phyloP scores from a whole-genome alignment of 495 filamentous ascomycete genomes.

The Penicillium psychrofluorescens region DNA sequence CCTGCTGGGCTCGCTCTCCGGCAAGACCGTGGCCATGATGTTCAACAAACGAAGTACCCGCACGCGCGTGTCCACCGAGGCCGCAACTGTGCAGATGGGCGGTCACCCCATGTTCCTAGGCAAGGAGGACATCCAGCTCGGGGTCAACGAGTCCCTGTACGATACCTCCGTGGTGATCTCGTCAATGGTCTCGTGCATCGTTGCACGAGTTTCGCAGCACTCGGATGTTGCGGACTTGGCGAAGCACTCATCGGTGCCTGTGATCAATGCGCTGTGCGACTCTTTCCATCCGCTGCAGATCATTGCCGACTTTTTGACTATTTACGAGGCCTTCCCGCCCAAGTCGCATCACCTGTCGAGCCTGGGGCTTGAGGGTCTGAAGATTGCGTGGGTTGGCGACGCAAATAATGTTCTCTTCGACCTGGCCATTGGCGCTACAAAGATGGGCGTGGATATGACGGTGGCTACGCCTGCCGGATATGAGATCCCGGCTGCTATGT shows the following conservation, averaged over 20 bases:
- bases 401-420: constrained; percentile 97
- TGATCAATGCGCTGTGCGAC: constrained; percentile 90
- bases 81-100: constrained; percentile 71
- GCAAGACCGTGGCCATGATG: constrained; percentile 86
- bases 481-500: constrained; percentile 65
- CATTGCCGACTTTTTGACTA: constrained; percentile 86
- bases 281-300: constrained; percentile 88
- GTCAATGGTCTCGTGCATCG: constrained; percentile 84
- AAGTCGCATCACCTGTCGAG: constrained; percentile 34
- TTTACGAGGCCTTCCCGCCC: constrained; percentile 64
- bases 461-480: constrained; percentile 84
- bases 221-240: constrained; percentile 73
- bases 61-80: constrained; percentile 87
- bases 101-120: constrained; percentile 95
- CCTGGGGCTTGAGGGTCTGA: constrained; percentile 71
- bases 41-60: constrained; percentile 93
- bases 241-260: constrained; percentile 73
- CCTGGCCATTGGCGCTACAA: constrained; percentile 74
- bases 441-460: constrained; percentile 76
- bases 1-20: constrained; percentile 50
- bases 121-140: constrained; percentile 90
- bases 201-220: constrained; percentile 82
- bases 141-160: constrained; percentile 87
- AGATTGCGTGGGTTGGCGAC: constrained; percentile 93
- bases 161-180: constrained; percentile 87